A percentile compares a stretch with the other conserved stretches of the same genome.
Evolutionary conservation across 352 stramenopile genomes (phyloP).

Genomic region (Phytopythium oedochilum): DNA sequence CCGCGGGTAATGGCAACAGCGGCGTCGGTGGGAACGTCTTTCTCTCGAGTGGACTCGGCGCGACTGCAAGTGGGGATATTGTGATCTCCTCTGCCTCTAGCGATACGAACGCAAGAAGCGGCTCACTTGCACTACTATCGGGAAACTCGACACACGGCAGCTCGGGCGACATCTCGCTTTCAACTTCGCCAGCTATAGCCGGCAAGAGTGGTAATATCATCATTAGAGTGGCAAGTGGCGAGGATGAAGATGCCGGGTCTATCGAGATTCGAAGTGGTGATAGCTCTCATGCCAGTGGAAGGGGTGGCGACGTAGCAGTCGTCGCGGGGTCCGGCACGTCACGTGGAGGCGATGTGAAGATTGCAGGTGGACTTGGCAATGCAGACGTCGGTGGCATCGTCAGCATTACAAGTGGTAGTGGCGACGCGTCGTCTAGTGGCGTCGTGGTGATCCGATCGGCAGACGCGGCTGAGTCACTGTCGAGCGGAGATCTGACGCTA

Average conservation of each 20-base stretch:
- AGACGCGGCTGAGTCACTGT: neutral
- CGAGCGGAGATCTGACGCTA: neutral
- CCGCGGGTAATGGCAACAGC: neutral
- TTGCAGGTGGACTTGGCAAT: neutral
- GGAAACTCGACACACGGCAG: neutral
- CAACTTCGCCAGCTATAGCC: neutral
- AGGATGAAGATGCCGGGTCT: conserved; percentile 1
- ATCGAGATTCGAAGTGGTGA: conserved; percentile 6
- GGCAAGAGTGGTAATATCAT: conserved; percentile 1
- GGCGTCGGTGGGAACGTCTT: neutral
- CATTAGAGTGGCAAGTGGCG: conserved; percentile 3
- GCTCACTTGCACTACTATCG: neutral
- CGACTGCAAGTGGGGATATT: neutral
- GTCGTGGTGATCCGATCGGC: neutral
- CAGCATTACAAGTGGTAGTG: conserved; percentile 8
- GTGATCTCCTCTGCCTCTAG: neutral
- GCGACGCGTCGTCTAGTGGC: conserved; percentile 1
- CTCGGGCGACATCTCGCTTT: neutral
- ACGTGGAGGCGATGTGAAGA: conserved; percentile 15
- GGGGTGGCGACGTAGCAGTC: conserved; percentile 4
- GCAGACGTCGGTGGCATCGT: conserved; percentile 40
- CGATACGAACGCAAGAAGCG: neutral
- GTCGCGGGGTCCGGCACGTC: neutral
- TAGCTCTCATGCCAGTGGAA: conserved; percentile 1
- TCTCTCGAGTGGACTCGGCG: neutral